These are phyloP conservation scores for Dendryphion nanum DNA, from an alignment of 2,329 filamentous ascomycete species.

Conservation along the genomic window DNA sequence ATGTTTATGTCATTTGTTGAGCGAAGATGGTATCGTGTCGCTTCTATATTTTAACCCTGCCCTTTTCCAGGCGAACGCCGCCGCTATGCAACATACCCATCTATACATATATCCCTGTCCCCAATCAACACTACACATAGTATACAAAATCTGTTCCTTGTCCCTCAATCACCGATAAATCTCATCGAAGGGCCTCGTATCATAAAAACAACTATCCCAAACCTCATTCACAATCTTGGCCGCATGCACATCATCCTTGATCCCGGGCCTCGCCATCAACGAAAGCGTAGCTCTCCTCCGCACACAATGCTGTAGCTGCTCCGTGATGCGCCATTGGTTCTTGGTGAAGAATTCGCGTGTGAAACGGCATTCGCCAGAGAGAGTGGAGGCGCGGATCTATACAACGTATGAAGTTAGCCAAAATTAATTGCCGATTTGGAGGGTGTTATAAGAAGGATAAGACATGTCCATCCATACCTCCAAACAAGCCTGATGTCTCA, in stretches of 20 bases:
- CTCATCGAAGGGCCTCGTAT: constrained; percentile 95
- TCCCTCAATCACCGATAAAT: constrained; percentile 67
- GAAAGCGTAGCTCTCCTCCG: constrained; percentile 76
- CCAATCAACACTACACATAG: too few species aligned
- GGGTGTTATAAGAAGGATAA: too few species aligned
- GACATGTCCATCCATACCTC: too few species aligned
- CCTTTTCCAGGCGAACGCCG: too few species aligned
- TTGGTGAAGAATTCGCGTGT: constrained; percentile 79
- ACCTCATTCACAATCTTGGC: constrained; percentile 90
- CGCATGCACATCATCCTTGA: constrained; percentile 83
- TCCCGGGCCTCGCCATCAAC: constrained; percentile 72
- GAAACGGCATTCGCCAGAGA: constrained; percentile 94
- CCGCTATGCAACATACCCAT: too few species aligned
- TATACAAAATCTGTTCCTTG: background rate
- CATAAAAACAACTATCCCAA: constrained; percentile 96
- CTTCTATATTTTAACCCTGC: too few species aligned
- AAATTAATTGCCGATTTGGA: too few species aligned
- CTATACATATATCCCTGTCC: too few species aligned
- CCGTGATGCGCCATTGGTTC: constrained; percentile 83
- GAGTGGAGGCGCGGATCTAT: constrained; percentile 88
- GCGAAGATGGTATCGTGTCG: too few species aligned
- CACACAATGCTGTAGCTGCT: constrained; percentile 93
- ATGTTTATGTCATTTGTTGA: too few species aligned
- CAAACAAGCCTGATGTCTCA: constrained; percentile 89
- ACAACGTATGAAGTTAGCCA: too few species aligned